Conservation (phyloP, 371 early-diverging fungal species). For the Coemansia sp. region DNA sequence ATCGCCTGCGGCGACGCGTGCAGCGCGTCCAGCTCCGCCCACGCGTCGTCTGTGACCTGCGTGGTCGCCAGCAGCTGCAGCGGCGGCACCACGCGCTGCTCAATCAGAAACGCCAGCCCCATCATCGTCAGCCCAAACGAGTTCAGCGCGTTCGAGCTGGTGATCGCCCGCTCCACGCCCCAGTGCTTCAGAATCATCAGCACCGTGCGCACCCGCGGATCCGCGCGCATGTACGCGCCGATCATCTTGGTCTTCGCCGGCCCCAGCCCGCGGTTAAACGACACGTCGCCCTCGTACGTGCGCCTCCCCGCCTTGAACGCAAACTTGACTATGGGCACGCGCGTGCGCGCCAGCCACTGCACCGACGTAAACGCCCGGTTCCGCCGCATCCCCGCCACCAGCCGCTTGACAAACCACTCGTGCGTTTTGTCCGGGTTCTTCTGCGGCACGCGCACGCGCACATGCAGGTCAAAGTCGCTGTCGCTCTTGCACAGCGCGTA, state of each 20-base stretch:
- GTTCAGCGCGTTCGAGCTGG: conserved; percentile 53
- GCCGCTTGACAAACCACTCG: background rate
- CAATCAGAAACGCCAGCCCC: conserved; percentile 33
- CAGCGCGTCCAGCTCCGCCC: conserved; percentile 13
- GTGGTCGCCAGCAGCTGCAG: conserved; percentile 29
- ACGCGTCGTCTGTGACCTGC: background rate
- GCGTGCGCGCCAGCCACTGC: conserved; percentile 47
- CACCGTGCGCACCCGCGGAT: conserved; percentile 76
- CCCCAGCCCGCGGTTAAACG: conserved; percentile 79
- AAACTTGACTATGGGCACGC: conserved; percentile 58
- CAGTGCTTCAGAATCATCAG: conserved; percentile 80
- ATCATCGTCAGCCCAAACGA: conserved; percentile 42
- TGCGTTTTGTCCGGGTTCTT: background rate
- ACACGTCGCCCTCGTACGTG: conserved; percentile 67
- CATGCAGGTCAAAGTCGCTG: conserved; percentile 37
- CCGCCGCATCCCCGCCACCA: background rate
- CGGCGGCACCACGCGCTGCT: conserved; percentile 36
- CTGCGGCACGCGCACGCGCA: conserved; percentile 1
- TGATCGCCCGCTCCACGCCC: conserved; percentile 71
- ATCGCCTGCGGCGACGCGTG: conserved; percentile 3
- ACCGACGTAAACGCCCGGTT: conserved; percentile 30
- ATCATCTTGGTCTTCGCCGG: conserved; percentile 78
- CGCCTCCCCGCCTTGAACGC: conserved; percentile 28
- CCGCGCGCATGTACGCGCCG: conserved; percentile 71
- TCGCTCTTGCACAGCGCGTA: conserved; percentile 25